Evolutionary conservation across 1,284 basidiomycete species (phyloP).

Genomic region (Leccinum griseonigrum): DNA sequence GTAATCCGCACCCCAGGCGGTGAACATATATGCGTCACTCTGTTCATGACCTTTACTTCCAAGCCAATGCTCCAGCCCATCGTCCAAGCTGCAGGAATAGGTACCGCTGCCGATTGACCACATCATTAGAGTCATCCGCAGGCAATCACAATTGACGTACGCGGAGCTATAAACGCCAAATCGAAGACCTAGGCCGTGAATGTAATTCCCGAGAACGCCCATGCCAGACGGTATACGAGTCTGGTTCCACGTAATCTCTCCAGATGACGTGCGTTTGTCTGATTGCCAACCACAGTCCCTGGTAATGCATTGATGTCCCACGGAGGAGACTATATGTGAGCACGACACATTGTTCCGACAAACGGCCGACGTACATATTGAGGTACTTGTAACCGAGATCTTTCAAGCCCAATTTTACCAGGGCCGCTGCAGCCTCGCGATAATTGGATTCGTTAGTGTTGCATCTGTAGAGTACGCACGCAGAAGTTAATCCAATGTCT

Average conservation of each 20-base stretch:
- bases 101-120: conserved; percentile 2
- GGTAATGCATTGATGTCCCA: no score
- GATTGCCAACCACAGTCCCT: conserved; percentile 17
- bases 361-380: conserved; percentile 2
- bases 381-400: conserved; percentile 5
- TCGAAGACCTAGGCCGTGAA: conserved; percentile 6
- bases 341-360: not conserved
- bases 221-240: conserved; percentile 10
- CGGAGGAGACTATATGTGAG: not conserved
- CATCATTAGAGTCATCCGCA: not conserved
- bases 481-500: no score
- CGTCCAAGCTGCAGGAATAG: conserved; percentile 4
- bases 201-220: conserved; percentile 7
- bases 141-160: conserved; percentile 8
- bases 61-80: conserved; percentile 4
- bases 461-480: not conserved
- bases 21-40: conserved; percentile 6
- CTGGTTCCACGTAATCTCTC: no score
- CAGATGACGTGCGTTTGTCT: not conserved
- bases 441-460: conserved; percentile 4
- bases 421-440: not conserved
- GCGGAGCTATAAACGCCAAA: conserved; percentile 1
- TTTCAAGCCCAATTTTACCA: conserved; percentile 1
- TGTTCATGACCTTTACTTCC: conserved; percentile 9
- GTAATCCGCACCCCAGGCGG: conserved; percentile 7